Evolutionary conservation across 2,329 filamentous ascomycete genomes (phyloP).

Genomic region (Claviceps capensis): DNA sequence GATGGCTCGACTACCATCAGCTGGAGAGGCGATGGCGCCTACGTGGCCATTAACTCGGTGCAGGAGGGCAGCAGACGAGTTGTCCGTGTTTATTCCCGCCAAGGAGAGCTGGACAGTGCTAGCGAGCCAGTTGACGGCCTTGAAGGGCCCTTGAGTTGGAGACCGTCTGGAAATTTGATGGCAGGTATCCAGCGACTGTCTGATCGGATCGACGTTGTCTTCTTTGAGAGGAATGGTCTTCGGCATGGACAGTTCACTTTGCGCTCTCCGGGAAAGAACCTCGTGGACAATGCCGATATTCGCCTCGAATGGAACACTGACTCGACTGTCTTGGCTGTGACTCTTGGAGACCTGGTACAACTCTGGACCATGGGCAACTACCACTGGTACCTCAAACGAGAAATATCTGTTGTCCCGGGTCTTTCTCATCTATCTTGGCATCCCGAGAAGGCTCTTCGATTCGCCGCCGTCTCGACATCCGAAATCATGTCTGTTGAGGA

Average conservation of each 20-base stretch:
- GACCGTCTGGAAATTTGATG: slow-evolving; percentile 79
- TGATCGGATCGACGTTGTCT: slow-evolving; percentile 66
- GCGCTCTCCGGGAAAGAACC: slow-evolving; percentile 45
- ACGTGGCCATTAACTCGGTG: slow-evolving; percentile 74
- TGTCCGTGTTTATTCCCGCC: slow-evolving; percentile 80
- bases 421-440: slow-evolving; percentile 54
- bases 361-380: slow-evolving; percentile 97
- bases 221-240: slow-evolving; percentile 95
- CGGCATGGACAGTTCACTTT: slow-evolving; percentile 92
- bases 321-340: slow-evolving; percentile 79
- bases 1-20: slow-evolving; percentile 60
- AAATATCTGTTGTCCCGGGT: slow-evolving; percentile 39
- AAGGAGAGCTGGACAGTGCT: slow-evolving; percentile 81
- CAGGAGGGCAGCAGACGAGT: slow-evolving; percentile 57
- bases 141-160: slow-evolving; percentile 81
- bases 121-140: slow-evolving; percentile 89
- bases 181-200: slow-evolving; percentile 66
- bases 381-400: slow-evolving; percentile 95
- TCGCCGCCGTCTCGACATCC: slow-evolving; percentile 41
- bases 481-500: slow-evolving; percentile 49
- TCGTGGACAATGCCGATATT: slow-evolving; percentile 43
- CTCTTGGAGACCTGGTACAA: slow-evolving; percentile 61
- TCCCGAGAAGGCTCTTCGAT: slow-evolving; percentile 63
- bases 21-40: slow-evolving; percentile 92
- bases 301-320: slow-evolving; percentile 78